Conservation (phyloP, 352 stramenopile species). For the Globisporangium solare region DNA sequence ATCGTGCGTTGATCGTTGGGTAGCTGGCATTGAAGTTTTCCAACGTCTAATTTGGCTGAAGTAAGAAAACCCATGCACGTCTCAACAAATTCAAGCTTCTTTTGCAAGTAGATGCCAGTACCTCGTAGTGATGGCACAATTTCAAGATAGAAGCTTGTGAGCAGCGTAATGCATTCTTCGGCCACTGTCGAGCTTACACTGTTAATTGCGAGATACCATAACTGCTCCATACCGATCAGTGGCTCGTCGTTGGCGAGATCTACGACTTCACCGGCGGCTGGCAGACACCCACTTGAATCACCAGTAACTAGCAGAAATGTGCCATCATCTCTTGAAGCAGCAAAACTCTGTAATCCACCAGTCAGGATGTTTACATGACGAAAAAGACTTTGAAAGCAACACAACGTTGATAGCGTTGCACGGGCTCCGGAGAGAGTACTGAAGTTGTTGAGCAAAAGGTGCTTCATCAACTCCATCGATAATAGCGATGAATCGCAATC, state of each 20-base stretch:
- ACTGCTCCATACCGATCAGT: constrained; percentile 39
- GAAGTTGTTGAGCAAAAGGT: constrained; percentile 46
- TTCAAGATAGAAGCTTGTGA: constrained; percentile 56
- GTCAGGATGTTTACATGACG: constrained; percentile 41
- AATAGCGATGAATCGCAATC: constrained; percentile 15
- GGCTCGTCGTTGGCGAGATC: constrained; percentile 37
- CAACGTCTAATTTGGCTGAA: constrained; percentile 23
- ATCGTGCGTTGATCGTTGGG: background rate
- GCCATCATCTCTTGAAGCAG: background rate
- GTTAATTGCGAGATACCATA: constrained; percentile 60
- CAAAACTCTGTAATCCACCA: constrained; percentile 33
- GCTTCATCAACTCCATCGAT: constrained; percentile 18
- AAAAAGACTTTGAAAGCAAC: constrained; percentile 73
- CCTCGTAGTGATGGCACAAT: constrained; percentile 29
- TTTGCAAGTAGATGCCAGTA: constrained; percentile 20
- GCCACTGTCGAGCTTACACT: constrained; percentile 36
- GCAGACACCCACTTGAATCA: background rate
- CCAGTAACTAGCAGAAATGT: too few species aligned
- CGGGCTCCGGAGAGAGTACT: constrained; percentile 19
- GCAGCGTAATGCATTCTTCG: constrained; percentile 56
- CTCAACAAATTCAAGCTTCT: constrained; percentile 48
- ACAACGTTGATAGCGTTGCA: constrained; percentile 44
- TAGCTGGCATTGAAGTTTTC: background rate
- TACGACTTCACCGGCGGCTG: constrained; percentile 6
- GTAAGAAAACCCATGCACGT: constrained; percentile 49